Conservation (phyloP, 1,284 basidiomycete genomes). For the Ganoderma resinaceum region DNA sequence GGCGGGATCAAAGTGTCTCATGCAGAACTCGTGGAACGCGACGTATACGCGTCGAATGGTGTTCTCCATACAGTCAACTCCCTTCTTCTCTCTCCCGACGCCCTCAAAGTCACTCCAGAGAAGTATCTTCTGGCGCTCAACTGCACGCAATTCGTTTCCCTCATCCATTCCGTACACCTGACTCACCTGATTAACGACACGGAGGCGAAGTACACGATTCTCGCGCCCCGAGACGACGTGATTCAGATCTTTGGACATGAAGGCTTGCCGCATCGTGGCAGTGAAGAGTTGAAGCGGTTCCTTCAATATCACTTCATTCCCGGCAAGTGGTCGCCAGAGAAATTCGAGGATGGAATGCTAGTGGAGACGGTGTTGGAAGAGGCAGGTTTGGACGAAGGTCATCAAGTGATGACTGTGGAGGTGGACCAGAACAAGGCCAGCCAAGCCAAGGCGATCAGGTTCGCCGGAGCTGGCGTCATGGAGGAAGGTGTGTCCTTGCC, state of each 20-base stretch:
- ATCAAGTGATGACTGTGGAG: conserved; percentile 80
- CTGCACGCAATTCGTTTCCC: conserved; percentile 89
- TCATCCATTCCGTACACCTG: conserved; percentile 85
- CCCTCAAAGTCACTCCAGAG: conserved; percentile 88
- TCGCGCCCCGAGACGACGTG: conserved; percentile 92
- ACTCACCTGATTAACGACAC: conserved; percentile 82
- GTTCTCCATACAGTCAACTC: conserved; percentile 91
- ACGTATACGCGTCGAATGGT: conserved; percentile 94
- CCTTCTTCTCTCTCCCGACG: conserved; percentile 80
- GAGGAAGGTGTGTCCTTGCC: conserved; percentile 66
- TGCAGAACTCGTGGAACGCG: conserved; percentile 70
- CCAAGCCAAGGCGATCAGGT: conserved; percentile 62
- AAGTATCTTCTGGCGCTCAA: conserved; percentile 92
- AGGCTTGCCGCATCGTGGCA: conserved; percentile 69
- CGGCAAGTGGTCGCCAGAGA: conserved; percentile 72
- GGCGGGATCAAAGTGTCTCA: conserved; percentile 67
- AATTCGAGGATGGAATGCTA: conserved; percentile 78
- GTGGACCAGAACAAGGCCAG: conserved; percentile 60
- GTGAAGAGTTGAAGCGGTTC: conserved; percentile 67
- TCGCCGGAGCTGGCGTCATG: conserved; percentile 86
- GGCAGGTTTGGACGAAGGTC: conserved; percentile 65
- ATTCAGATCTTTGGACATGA: conserved; percentile 62
- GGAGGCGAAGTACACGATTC: conserved; percentile 76
- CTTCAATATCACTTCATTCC: conserved; percentile 90
- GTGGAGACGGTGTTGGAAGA: conserved; percentile 82